Evolutionary conservation across 148 eudicot genomes (phyloP), one percentile per base, ranked within the genome.

Genomic region (Diospyros kaki): DNA sequence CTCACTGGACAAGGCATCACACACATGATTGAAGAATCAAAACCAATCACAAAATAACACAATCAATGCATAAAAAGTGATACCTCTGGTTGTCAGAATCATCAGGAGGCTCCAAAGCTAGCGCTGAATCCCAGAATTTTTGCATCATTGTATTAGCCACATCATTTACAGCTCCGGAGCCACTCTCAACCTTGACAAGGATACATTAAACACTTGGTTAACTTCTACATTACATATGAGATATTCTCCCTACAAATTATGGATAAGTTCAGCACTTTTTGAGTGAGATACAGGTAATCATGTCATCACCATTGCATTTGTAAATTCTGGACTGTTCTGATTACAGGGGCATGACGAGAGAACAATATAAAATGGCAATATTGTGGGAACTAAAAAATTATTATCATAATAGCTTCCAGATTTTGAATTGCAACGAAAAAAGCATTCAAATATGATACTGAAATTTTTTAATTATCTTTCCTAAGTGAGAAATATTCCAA

Each of bases 111-210:
- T 92, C 97, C 66, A 90, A 77, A 75, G 90, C 84, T 70, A 94
- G 89, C 66, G 98, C 98, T 73, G 97, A 94, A 83, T 94, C 98
- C 98, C 98, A 94, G 76, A 94, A 94, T 79, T 89, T 94, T 81
- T 94, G 98, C 98, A 94, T 92, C 88, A 90, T 83, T 56, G 93
- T 83, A 77, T 83, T 92, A 78, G 98, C 89, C 81, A 88, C 86
- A 73, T 89, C 97, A 83, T 86, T 89, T 79, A 81, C 87, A 64
- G 90, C 76, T 72, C 92, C 97, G 59, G 97, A 89, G 88, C 93
- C 81, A 77, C 77, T 87, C 73, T 94, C 98, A 70, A 81, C 98
- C 98, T 94, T 65, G 53, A 73, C 70, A 78, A 75, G 64, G 44
- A 46, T 51, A 73, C 14, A 80, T 68, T 66, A 75, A 40, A 74